A percentile compares a stretch with the other conserved stretches of the same genome.
These are phyloP conservation scores for Huntiella abstrusa DNA, from an alignment of 2,329 filamentous ascomycete genomes.

Conservation along the genomic window DNA sequence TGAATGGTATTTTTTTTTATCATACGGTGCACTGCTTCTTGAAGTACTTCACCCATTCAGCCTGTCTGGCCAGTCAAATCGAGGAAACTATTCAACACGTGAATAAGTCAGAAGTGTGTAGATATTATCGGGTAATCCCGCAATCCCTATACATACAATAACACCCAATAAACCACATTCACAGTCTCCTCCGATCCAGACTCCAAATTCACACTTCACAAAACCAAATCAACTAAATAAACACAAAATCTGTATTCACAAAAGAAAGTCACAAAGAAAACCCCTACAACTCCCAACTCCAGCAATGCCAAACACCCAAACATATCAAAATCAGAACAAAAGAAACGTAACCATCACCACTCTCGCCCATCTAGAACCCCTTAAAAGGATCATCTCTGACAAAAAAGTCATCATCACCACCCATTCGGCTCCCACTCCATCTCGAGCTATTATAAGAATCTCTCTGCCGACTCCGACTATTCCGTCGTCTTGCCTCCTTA, in stretches of 20 bases:
- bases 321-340: background rate
- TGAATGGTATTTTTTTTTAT: too few relatives aligned
- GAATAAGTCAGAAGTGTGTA: too few relatives aligned
- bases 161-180: too few relatives aligned
- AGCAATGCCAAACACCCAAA: background rate
- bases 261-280: background rate
- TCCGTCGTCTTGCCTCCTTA: constrained; percentile 33
- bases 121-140: too few relatives aligned
- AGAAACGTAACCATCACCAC: background rate
- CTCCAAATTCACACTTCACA: background rate
- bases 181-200: too few relatives aligned
- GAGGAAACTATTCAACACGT: too few relatives aligned
- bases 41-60: too few relatives aligned
- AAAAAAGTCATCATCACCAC: constrained; percentile 35
- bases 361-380: constrained; percentile 28
- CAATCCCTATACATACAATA: too few relatives aligned
- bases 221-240: background rate
- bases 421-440: constrained; percentile 13
- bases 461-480: constrained; percentile 34
- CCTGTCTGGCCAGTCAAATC: too few relatives aligned
- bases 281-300: background rate
- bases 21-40: too few relatives aligned
- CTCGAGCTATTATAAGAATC: constrained; percentile 29
- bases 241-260: constrained; percentile 1
- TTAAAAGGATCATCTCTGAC: constrained; percentile 39